Conservation (phyloP, 495 filamentous ascomycete genomes). For the Pseudomonodictys pantanalensis region DNA sequence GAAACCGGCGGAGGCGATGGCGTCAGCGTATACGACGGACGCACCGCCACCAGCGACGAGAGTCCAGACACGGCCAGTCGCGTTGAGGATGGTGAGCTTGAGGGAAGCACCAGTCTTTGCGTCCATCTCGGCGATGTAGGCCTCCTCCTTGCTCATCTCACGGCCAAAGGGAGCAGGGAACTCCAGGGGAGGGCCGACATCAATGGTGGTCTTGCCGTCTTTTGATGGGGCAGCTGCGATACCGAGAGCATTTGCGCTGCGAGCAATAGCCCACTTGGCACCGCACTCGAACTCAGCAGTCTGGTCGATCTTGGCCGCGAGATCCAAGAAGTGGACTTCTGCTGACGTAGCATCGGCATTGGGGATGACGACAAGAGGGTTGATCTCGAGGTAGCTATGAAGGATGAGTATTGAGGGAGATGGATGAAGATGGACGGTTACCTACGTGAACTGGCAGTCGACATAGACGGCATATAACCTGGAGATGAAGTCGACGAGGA, state of each 20-base stretch:
- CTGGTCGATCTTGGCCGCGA: slow-evolving; percentile 98
- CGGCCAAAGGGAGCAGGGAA: slow-evolving; percentile 98
- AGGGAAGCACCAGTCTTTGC: slow-evolving; percentile 98
- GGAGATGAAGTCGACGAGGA: slow-evolving; percentile 96
- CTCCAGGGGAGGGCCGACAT: slow-evolving; percentile 96
- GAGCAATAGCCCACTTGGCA: slow-evolving; percentile 95
- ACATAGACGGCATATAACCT: slow-evolving; percentile 96
- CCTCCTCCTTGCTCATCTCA: slow-evolving; percentile 96
- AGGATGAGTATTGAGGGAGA: background rate
- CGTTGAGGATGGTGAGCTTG: slow-evolving; percentile 95
- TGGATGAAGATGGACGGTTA: background rate
- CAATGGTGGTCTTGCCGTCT: slow-evolving; percentile 79
- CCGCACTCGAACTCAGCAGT: slow-evolving; percentile 99
- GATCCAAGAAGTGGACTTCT: slow-evolving; percentile 94
- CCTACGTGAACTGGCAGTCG: slow-evolving; percentile 93
- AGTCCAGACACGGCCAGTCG: slow-evolving; percentile 91
- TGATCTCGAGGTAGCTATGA: slow-evolving; percentile 89
- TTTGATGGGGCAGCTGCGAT: slow-evolving; percentile 56
- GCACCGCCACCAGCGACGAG: slow-evolving; percentile 99
- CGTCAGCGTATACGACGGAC: slow-evolving; percentile 97
- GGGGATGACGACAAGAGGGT: slow-evolving; percentile 96
- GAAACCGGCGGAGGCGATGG: slow-evolving; percentile 95
- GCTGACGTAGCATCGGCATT: slow-evolving; percentile 89
- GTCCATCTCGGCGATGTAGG: slow-evolving; percentile 96
- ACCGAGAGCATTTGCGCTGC: slow-evolving; percentile 81